Evolutionary conservation across 129 eudicot species (phyloP), one percentile per base, ranked within the genome.

Genomic region (Flaveria ramosissima): DNA sequence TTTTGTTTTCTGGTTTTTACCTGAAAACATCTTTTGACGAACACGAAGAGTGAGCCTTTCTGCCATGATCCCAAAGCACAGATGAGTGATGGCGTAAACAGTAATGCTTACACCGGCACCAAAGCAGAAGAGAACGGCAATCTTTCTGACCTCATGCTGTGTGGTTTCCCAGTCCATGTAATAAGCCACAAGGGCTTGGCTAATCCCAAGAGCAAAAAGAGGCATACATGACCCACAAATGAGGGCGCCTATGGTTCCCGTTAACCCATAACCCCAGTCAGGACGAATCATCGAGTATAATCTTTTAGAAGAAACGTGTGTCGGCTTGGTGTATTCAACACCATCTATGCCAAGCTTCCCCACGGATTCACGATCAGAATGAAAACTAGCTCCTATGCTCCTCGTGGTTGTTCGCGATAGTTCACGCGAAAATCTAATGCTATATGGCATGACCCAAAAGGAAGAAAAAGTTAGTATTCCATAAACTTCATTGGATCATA

Each of bases 121-220:
- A 3, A 86, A 90, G 76, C 93, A 87, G 71, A 95, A 95, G 43
- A 95, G 89, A 72, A 88, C 63, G 1, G 96, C 86, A 43, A 95
- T 95, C 87, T 95, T 95, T 79, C 62, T 86, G 66, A 95, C 89
- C 79, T 95, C 96, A 51, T 72, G 88, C 20, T 84, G 84, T 9
- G 99, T 95, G 16, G 96, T 88, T 51, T 89, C 96, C 99, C 99
- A 95, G 43, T 88, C 99, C 97, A 91, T 92, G 84, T 95, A 95
- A 83, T 87, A 95, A 77, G 99, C 87, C 23, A 95, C 97, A 43
- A 95, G 96, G 72, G 99, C 99, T 76, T 95, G 96, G 74, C 97
- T 89, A 55, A 95, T 93, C 32, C 99, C 99, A 26, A 95, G 97
- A 52, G 99, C 99, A 70, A 95, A 95, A 27, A 95, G 97, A 63